These are phyloP conservation scores for Bimuria novae-zelandiae DNA, from an alignment of 2,329 filamentous ascomycete species.

Conservation along the genomic window DNA sequence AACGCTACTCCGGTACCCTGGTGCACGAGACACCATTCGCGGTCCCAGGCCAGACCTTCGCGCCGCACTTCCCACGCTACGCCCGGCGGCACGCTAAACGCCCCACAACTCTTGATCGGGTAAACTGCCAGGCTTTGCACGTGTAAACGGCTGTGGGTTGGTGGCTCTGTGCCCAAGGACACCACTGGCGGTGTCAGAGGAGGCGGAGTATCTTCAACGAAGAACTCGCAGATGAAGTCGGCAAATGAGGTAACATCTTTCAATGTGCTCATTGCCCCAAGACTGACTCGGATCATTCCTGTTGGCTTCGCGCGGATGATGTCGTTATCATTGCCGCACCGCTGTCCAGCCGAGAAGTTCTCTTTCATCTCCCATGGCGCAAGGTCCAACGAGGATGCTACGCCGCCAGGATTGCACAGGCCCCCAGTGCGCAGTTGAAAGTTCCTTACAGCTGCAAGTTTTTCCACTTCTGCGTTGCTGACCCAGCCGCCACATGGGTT, in stretches of 20 bases:
- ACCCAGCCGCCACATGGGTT: slow-evolving; percentile 74
- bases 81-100: slow-evolving; percentile 69
- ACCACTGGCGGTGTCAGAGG: slow-evolving; percentile 24
- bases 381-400: slow-evolving; percentile 73
- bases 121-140: slow-evolving; percentile 67
- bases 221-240: slow-evolving; percentile 64
- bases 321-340: slow-evolving; percentile 83
- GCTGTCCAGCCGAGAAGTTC: slow-evolving; percentile 83
- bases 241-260: slow-evolving; percentile 75
- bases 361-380: slow-evolving; percentile 79
- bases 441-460: slow-evolving; percentile 74
- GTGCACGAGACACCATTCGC: slow-evolving; percentile 95
- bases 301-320: slow-evolving; percentile 84
- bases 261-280: slow-evolving; percentile 86
- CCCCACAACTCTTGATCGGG: slow-evolving; percentile 92
- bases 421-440: slow-evolving; percentile 88
- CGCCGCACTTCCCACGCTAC: slow-evolving; percentile 74
- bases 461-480: slow-evolving; percentile 84
- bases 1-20: slow-evolving; percentile 81
- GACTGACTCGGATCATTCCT: slow-evolving; percentile 80
- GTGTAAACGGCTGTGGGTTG: slow-evolving; percentile 41
- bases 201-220: slow-evolving; percentile 38
- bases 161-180: slow-evolving; percentile 27
- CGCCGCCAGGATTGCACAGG: slow-evolving; percentile 88
- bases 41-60: slow-evolving; percentile 90